Conservation (phyloP, 164 flowering plant species). For the Malania oleifera region DNA sequence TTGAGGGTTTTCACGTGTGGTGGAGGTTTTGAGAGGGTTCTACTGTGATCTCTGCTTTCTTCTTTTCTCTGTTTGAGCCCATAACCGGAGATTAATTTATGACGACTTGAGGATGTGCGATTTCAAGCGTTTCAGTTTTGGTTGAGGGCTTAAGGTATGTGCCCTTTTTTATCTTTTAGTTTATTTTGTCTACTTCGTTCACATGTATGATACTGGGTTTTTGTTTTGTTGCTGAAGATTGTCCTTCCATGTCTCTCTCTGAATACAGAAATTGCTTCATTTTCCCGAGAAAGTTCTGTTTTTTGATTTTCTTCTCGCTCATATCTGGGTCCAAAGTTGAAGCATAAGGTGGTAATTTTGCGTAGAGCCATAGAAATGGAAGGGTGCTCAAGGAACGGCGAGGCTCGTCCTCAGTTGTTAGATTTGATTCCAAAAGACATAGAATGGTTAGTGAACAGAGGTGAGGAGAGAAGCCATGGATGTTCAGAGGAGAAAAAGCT, state of each 20-base stretch:
- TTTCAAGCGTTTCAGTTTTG: slow-evolving; percentile 9
- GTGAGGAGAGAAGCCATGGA: slow-evolving; percentile 22
- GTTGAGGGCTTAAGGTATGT: slow-evolving; percentile 11
- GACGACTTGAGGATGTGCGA: slow-evolving; percentile 3
- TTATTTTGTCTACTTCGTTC: neutral
- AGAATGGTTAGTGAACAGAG: slow-evolving; percentile 37
- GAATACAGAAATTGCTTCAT: neutral
- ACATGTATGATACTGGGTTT: neutral
- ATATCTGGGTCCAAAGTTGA: neutral
- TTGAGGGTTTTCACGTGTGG: too few species aligned
- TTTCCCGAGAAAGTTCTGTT: slow-evolving; percentile 1
- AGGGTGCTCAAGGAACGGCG: slow-evolving; percentile 31
- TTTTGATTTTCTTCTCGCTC: too few species aligned
- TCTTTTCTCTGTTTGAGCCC: neutral
- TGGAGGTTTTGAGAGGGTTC: too few species aligned
- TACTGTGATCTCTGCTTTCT: neutral
- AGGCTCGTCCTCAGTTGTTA: slow-evolving; percentile 38
- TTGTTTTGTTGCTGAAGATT: neutral
- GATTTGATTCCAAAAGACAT: slow-evolving; percentile 50
- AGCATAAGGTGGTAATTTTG: neutral
- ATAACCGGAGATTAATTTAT: neutral
- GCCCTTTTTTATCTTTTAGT: neutral
- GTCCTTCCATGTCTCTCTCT: neutral
- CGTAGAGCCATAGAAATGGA: slow-evolving; percentile 28
- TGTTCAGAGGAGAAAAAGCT: slow-evolving; percentile 61